These are phyloP conservation scores for Cryptococcus floricola DNA, from an alignment of 1,284 basidiomycete genomes.

Conservation along the genomic window DNA sequence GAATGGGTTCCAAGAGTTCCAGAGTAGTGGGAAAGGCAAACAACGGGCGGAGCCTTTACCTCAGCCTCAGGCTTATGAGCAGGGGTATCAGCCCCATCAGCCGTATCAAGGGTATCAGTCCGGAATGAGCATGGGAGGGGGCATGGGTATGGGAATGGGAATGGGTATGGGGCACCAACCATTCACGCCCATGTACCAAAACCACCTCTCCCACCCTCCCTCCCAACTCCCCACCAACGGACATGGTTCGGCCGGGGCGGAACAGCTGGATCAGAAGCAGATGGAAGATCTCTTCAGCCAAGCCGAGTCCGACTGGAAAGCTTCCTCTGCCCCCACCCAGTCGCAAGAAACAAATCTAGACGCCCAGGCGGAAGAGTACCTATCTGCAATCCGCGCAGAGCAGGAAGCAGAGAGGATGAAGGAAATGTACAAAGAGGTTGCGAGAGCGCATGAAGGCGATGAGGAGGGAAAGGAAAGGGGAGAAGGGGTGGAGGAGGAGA, in stretches of 20 bases:
- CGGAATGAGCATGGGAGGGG: background rate
- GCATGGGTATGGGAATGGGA: background rate
- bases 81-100: background rate
- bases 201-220: slow-evolving; percentile 8
- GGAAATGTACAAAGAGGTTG: slow-evolving; percentile 54
- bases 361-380: too few species aligned
- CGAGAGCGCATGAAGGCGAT: slow-evolving; percentile 21
- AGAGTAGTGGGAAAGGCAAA: background rate
- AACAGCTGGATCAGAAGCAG: slow-evolving; percentile 2
- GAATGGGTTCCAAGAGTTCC: slow-evolving; percentile 1
- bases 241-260: background rate
- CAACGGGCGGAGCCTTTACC: background rate
- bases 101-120: background rate
- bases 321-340: slow-evolving; percentile 49
- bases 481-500: slow-evolving; percentile 40
- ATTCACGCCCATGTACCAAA: slow-evolving; percentile 16
- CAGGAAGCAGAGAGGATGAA: slow-evolving; percentile 13
- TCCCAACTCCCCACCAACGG: background rate
- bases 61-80: background rate
- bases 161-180: slow-evolving; percentile 10
- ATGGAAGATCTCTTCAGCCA: slow-evolving; percentile 22
- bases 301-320: slow-evolving; percentile 65
- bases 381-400: background rate
- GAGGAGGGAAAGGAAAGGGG: slow-evolving; percentile 36
- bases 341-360: too few species aligned